phyloP scores from a whole-genome alignment of 805 yeast species.

The Tetrapisispora pingtungensis region DNA sequence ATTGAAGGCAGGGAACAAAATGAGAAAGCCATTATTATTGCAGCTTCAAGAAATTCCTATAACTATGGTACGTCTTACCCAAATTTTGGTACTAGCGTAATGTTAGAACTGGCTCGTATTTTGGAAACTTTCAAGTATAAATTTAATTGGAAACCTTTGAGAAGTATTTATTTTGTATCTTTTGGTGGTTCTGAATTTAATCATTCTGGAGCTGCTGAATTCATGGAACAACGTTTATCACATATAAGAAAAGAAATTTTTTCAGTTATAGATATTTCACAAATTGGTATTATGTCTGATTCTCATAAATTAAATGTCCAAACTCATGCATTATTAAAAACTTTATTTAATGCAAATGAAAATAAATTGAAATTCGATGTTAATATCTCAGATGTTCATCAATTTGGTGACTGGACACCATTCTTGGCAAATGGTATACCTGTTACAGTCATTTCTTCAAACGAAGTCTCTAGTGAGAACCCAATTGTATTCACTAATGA shows the following conservation, averaged over 20 bases:
- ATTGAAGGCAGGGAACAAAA: slow-evolving; percentile 73
- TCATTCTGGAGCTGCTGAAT: slow-evolving; percentile 74
- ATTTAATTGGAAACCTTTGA: slow-evolving; percentile 70
- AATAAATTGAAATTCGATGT: slow-evolving; percentile 10
- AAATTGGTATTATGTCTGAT: slow-evolving; percentile 39
- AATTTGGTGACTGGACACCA: slow-evolving; percentile 58
- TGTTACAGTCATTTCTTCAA: slow-evolving; percentile 20
- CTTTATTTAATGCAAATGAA: slow-evolving; percentile 18
- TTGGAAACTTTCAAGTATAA: slow-evolving; percentile 54
- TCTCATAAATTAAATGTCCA: slow-evolving; percentile 43
- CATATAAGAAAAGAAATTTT: slow-evolving; percentile 51
- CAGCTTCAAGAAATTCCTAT: slow-evolving; percentile 72
- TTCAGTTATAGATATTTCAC: slow-evolving; percentile 61
- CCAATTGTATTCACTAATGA: slow-evolving; percentile 51
- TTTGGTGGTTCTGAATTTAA: slow-evolving; percentile 78
- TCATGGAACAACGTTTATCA: slow-evolving; percentile 49
- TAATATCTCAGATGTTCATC: slow-evolving; percentile 24
- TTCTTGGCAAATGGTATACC: slow-evolving; percentile 53
- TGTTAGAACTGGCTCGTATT: slow-evolving; percentile 61
- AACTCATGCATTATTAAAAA: slow-evolving; percentile 56
- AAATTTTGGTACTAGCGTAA: slow-evolving; percentile 61
- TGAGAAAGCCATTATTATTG: slow-evolving; percentile 63
- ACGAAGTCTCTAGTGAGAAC: slow-evolving; percentile 30
- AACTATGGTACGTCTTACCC: slow-evolving; percentile 67
- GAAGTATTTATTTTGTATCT: slow-evolving; percentile 73